A percentile compares a stretch with the other conserved stretches of the same genome.
phyloP scores from a whole-genome alignment of 306 rosid species.

The Fagus crenata region DNA sequence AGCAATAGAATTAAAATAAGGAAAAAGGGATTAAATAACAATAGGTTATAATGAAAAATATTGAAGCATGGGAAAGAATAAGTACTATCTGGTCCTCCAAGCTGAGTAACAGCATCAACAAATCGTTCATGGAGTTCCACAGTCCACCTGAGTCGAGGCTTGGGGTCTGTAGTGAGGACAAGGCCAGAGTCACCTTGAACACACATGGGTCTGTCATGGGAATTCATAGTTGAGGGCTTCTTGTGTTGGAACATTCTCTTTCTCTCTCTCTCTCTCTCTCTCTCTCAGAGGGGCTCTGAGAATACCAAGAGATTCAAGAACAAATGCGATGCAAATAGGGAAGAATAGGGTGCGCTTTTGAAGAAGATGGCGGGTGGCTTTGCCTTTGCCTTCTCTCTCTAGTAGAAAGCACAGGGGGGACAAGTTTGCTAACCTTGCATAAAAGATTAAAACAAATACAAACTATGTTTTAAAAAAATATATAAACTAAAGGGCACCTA shows the following conservation, averaged over 20 bases:
- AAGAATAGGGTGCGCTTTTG: slow-evolving; percentile 94
- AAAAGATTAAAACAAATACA: slow-evolving; percentile 25
- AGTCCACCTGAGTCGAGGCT: slow-evolving; percentile 99
- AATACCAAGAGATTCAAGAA: slow-evolving; percentile 85
- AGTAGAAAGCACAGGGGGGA: slow-evolving; percentile 41
- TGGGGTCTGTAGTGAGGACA: slow-evolving; percentile 98
- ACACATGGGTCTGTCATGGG: slow-evolving; percentile 95
- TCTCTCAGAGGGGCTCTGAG: slow-evolving; percentile 47
- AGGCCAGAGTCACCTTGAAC: slow-evolving; percentile 98
- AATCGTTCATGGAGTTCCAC: slow-evolving; percentile 98
- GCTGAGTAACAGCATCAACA: slow-evolving; percentile 98
- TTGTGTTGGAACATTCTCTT: slow-evolving; percentile 95
- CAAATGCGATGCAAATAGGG: slow-evolving; percentile 96
- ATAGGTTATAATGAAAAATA: background rate
- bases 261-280: slow-evolving; percentile 49
- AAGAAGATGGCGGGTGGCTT: slow-evolving; percentile 57
- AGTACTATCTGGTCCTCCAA: slow-evolving; percentile 97
- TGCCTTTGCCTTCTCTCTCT: slow-evolving; percentile 35
- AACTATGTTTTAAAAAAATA: background rate
- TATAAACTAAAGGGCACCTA: slow-evolving; percentile 42
- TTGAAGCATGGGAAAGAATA: background rate
- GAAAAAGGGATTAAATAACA: background rate
- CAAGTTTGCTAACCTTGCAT: slow-evolving; percentile 33
- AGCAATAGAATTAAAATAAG: background rate
- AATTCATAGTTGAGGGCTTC: slow-evolving; percentile 97